These are phyloP conservation scores for Metschnikowia dekortorum DNA, from an alignment of 805 yeast genomes.

Conservation along the genomic window DNA sequence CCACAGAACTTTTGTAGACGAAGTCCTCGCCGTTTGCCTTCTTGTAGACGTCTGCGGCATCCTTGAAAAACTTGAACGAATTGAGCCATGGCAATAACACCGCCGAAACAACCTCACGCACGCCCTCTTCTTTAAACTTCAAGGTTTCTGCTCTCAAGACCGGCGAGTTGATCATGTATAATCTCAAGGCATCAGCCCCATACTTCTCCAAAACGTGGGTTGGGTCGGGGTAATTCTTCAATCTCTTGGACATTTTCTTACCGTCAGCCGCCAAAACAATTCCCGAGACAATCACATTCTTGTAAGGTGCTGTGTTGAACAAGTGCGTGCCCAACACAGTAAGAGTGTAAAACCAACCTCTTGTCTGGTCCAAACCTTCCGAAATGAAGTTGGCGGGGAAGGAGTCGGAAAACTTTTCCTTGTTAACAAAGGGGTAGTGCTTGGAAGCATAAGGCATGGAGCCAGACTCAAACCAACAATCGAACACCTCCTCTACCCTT, in stretches of 20 bases:
- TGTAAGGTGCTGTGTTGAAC: conserved; percentile 87
- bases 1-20: conserved; percentile 60
- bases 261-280: conserved; percentile 97
- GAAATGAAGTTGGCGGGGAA: conserved; percentile 98
- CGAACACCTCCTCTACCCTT: conserved; percentile 96
- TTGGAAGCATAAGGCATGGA: conserved; percentile 97
- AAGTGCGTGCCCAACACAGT: conserved; percentile 93
- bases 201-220: conserved; percentile 70
- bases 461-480: conserved; percentile 99
- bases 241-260: conserved; percentile 97
- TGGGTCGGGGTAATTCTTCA: conserved; percentile 98
- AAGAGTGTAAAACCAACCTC: conserved; percentile 99
- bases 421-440: conserved; percentile 92
- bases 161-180: conserved; percentile 95
- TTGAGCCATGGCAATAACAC: conserved; percentile 99
- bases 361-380: conserved; percentile 98
- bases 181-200: conserved; percentile 97
- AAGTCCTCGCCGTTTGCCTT: conserved; percentile 70
- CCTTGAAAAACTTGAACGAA: conserved; percentile 93
- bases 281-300: conserved; percentile 94
- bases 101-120: conserved; percentile 92
- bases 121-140: conserved; percentile 98
- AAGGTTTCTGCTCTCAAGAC: conserved; percentile 94
- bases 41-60: conserved; percentile 79
- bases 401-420: conserved; percentile 61